Evolutionary conservation across 176 grass and related monocot species (phyloP).

Genomic region (Cymbopogon citratus): DNA sequence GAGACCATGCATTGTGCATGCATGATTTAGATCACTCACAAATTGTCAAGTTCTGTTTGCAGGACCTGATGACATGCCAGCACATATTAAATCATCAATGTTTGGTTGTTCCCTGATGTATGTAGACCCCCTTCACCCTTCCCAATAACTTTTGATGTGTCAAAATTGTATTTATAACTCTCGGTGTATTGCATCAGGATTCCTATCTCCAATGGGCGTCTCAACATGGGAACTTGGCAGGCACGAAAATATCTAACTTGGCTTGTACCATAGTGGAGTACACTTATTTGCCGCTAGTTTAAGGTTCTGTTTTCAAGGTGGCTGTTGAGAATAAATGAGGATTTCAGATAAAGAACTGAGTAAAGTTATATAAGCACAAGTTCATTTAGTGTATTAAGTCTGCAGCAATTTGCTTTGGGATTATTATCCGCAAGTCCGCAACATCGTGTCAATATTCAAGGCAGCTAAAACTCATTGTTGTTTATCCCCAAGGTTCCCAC

Average conservation of each 20-base stretch:
- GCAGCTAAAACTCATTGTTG: not conserved
- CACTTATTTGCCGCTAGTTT: not conserved
- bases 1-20: constrained; percentile 3
- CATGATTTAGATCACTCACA: not conserved
- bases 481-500: not conserved
- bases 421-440: not conserved
- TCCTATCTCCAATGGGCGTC: constrained; percentile 75
- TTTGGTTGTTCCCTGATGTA: constrained; percentile 90
- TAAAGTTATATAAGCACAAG: not conserved
- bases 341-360: not conserved
- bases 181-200: constrained; percentile 48
- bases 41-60: constrained; percentile 33
- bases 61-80: constrained; percentile 99
- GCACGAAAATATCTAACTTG: constrained; percentile 26
- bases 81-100: constrained; percentile 99
- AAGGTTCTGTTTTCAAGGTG: constrained; percentile 11
- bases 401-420: not conserved
- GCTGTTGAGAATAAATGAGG: not conserved
- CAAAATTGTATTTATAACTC: constrained; percentile 12
- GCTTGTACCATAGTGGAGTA: not conserved
- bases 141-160: not conserved
- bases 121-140: not conserved
- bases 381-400: not conserved
- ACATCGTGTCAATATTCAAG: not conserved
- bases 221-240: constrained; percentile 99